phyloP scores from a whole-genome alignment of 1,139 yeast genomes.

The Barnettozyma hawaiiensis region DNA sequence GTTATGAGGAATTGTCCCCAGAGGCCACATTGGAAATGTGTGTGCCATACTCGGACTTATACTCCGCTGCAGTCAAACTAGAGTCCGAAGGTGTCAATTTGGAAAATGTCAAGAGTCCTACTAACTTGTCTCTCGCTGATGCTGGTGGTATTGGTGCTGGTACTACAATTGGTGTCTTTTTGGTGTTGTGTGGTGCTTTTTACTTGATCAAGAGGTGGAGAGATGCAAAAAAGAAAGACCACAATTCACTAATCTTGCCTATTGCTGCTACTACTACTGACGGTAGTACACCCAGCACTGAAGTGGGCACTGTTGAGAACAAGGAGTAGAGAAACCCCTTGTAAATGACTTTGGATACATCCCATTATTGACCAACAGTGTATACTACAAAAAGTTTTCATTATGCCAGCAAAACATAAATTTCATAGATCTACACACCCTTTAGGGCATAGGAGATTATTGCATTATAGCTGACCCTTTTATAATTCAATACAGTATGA shows the following conservation, averaged over 20 bases:
- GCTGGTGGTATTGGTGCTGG: constrained; percentile 51
- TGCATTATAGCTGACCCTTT: no score
- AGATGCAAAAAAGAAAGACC: constrained; percentile 34
- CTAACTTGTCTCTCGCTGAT: constrained; percentile 31
- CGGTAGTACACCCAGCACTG: constrained; percentile 1
- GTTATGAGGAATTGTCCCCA: constrained; percentile 19
- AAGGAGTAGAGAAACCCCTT: not conserved
- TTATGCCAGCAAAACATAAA: no score
- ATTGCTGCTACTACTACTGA: not conserved
- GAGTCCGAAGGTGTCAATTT: constrained; percentile 28
- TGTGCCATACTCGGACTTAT: constrained; percentile 28
- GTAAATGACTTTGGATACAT: not conserved
- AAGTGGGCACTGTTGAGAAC: constrained; percentile 3
- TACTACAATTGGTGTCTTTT: constrained; percentile 38
- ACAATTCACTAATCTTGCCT: constrained; percentile 31
- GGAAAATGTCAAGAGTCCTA: constrained; percentile 6
- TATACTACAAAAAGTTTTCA: no score
- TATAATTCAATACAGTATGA: constrained; percentile 21
- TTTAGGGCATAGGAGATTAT: no score
- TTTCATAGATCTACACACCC: not conserved
- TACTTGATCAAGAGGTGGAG: constrained; percentile 1
- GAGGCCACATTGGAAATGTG: constrained; percentile 29
- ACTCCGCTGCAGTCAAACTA: constrained; percentile 26
- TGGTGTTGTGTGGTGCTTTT: constrained; percentile 16
- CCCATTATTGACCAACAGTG: no score